Evolutionary conservation across 495 filamentous ascomycete genomes (phyloP).

Genomic region (Sordaria brevicollis): DNA sequence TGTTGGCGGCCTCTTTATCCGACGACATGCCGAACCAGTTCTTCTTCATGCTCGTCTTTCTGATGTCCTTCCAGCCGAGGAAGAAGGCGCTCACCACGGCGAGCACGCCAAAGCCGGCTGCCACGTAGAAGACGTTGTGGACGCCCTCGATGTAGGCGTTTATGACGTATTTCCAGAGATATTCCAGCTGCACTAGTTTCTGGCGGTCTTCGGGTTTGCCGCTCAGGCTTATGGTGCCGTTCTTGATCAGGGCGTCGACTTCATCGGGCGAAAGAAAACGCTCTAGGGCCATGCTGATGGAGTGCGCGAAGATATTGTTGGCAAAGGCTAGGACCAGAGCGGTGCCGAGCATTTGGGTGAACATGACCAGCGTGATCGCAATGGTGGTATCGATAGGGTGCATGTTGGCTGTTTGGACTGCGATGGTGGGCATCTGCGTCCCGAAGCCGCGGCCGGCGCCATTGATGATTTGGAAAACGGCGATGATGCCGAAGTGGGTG

Average conservation of each 20-base stretch:
- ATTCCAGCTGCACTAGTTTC: background rate
- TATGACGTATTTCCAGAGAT: background rate
- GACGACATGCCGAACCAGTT: background rate
- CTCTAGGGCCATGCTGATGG: slow-evolving; percentile 10
- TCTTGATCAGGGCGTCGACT: background rate
- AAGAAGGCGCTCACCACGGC: slow-evolving; percentile 8
- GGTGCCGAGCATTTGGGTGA: slow-evolving; percentile 50
- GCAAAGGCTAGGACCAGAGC: slow-evolving; percentile 49
- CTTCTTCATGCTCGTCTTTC: slow-evolving; percentile 5
- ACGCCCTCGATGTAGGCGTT: background rate
- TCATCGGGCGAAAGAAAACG: background rate
- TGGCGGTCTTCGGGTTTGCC: background rate
- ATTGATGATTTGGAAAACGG: slow-evolving; percentile 56
- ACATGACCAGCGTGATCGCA: slow-evolving; percentile 50
- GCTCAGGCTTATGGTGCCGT: background rate
- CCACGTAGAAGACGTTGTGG: slow-evolving; percentile 10
- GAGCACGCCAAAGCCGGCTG: slow-evolving; percentile 1
- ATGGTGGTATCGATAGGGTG: slow-evolving; percentile 42
- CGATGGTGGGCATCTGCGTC: slow-evolving; percentile 45
- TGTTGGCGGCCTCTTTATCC: background rate
- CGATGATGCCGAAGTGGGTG: slow-evolving; percentile 36
- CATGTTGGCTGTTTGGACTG: slow-evolving; percentile 38
- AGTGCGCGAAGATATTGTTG: slow-evolving; percentile 50
- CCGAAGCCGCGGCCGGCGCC: slow-evolving; percentile 56
- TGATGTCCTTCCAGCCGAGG: slow-evolving; percentile 14